Conservation (phyloP, 441 rosid species). For the Aleurites moluccanus region DNA sequence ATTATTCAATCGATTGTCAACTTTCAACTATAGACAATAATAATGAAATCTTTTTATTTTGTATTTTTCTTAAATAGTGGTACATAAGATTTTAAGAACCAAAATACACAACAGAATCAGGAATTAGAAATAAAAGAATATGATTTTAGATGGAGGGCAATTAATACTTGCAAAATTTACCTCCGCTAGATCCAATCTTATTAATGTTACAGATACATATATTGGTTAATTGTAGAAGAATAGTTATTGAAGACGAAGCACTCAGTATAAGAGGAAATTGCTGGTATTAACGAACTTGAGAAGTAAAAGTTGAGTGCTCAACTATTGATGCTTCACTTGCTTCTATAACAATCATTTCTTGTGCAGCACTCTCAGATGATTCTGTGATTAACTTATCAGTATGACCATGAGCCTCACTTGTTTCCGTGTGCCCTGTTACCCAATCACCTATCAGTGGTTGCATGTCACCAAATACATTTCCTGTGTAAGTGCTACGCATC, state of each 20-base stretch:
- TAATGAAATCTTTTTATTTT: no score
- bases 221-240: no score
- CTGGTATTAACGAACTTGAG: not conserved
- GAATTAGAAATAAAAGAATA: not conserved
- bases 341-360: conserved; percentile 28
- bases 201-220: no score
- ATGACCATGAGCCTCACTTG: not conserved
- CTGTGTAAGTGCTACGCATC: conserved; percentile 70
- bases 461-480: conserved; percentile 41
- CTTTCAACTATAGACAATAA: no score
- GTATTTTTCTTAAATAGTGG: not conserved
- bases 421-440: conserved; percentile 19
- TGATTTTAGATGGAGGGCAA: not conserved
- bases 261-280: not conserved
- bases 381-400: conserved; percentile 17
- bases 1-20: no score
- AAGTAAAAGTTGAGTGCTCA: conserved; percentile 8
- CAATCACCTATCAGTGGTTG: conserved; percentile 29
- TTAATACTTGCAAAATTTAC: not conserved
- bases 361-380: conserved; percentile 7
- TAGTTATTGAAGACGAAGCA: no score
- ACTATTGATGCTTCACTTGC: conserved; percentile 8
- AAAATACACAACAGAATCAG: not conserved
- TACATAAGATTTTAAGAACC: not conserved
- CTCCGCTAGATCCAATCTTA: not conserved